Evolutionary conservation across 1,284 basidiomycete genomes (phyloP), one percentile per base, ranked within the genome.

Genomic region (Leccinum insigne): DNA sequence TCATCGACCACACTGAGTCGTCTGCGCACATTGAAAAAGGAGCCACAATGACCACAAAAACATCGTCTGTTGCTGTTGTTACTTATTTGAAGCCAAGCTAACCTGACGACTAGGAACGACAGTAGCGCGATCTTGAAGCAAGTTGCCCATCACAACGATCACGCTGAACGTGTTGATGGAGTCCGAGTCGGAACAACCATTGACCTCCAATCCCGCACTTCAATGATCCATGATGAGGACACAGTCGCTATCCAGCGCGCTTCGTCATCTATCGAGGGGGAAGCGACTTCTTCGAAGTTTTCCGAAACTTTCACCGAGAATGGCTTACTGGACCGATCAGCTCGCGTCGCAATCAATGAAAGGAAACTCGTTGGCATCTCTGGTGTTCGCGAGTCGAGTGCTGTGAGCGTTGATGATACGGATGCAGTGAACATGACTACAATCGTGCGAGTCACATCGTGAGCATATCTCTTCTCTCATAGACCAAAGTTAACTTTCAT

Each of bases 11-110:
- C 26, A 54, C 26, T 21, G 60, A 16, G 13, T 35, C 10, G 3
- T 59, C 56, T 26, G 13, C 32, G 29, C 23, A 38, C 6, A 35
- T 26, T 9, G 67, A 62, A 14, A 14, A 52, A 16, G 23, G 35
- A 7, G 60, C 8, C 18, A 54, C 26, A 2, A 6, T 18, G 10
- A n/a, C n/a, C 7, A 4, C 38, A 10, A 49, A 2, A 23, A 23
- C 35, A 13, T 23, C 6, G 70, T 70, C 13, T 8, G 70, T 64
- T 44, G 47, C 18, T 18, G 60, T 52, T 35, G 4, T 56, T 52
- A 32, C 11, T 9, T 6, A 3, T 21, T 9, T 26, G n/a, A 57
- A 29, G 13, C n/a, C 13, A n/a, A 26, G 16, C 57, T 72, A 13
- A 71, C 54, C 2, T 38, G 7, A 1, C 11, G 18, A 13, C 40